These are phyloP conservation scores for Quercus dentata DNA, from an alignment of 306 rosid genomes.

Conservation along the genomic window DNA sequence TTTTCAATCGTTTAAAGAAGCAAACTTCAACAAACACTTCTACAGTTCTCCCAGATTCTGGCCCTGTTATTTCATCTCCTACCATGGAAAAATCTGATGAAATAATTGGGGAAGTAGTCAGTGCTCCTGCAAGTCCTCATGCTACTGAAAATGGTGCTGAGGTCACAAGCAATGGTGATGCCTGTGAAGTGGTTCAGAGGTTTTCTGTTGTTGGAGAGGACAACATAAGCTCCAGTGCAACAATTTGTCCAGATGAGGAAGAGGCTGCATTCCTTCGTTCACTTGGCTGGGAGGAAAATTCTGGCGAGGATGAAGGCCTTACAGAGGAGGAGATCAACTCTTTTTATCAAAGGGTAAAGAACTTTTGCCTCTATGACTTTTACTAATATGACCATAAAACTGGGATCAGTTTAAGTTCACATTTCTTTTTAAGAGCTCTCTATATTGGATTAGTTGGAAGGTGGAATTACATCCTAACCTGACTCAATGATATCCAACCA, in stretches of 20 bases:
- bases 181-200: conserved; percentile 43
- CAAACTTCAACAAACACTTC: conserved; percentile 59
- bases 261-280: conserved; percentile 96
- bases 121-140: conserved; percentile 45
- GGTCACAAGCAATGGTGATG: conserved; percentile 52
- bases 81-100: conserved; percentile 58
- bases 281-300: conserved; percentile 96
- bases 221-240: conserved; percentile 35
- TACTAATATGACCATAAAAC: neutral
- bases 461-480: neutral
- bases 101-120: conserved; percentile 39
- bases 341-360: conserved; percentile 70
- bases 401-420: neutral
- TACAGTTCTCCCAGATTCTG: conserved; percentile 50
- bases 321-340: conserved; percentile 94
- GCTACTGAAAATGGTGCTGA: conserved; percentile 50
- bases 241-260: conserved; percentile 76
- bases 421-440: neutral
- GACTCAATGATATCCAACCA: neutral
- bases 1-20: conserved; percentile 81
- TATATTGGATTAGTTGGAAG: neutral
- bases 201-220: conserved; percentile 37
- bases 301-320: conserved; percentile 89
- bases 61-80: conserved; percentile 51
- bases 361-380: neutral